A percentile compares a stretch with the other conserved stretches of the same genome.
Evolutionary conservation across 1,284 basidiomycete species (phyloP).

Genomic region (Malassezia psittaci): DNA sequence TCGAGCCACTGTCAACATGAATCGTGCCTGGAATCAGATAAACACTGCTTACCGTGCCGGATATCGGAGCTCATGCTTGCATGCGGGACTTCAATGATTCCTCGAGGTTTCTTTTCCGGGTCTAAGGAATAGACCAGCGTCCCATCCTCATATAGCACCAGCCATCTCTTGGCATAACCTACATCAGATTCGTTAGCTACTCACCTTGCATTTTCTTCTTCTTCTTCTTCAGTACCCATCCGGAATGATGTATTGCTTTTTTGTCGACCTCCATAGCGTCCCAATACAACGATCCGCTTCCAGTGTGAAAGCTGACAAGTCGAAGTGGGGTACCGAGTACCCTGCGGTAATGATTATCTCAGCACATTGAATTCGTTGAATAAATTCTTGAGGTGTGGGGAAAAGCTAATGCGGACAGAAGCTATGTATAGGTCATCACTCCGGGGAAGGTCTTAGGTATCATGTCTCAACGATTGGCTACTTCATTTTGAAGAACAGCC

Average conservation of each 20-base stretch:
- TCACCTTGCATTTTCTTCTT: conserved; percentile 46
- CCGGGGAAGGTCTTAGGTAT: no score
- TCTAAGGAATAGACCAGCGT: conserved; percentile 35
- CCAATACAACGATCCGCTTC: background rate
- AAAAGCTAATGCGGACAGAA: no score
- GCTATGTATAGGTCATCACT: no score
- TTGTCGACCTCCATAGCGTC: conserved; percentile 11
- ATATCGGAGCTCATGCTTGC: conserved; percentile 41
- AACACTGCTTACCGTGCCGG: conserved; percentile 23
- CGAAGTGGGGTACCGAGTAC: background rate
- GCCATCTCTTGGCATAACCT: conserved; percentile 46
- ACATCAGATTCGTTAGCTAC: background rate
- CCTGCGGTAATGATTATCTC: no score
- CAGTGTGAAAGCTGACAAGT: background rate
- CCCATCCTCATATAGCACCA: conserved; percentile 38
- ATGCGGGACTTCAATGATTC: conserved; percentile 42
- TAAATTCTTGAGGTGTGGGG: no score
- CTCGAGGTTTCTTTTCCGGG: conserved; percentile 37
- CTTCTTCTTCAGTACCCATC: conserved; percentile 48
- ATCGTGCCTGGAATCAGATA: conserved; percentile 26
- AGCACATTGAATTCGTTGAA: no score
- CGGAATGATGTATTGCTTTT: conserved; percentile 26
- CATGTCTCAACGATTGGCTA: background rate
- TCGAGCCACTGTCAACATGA: conserved; percentile 43
- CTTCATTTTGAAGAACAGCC: conserved; percentile 26